Base-by-base conservation (phyloP, 225 moss, liverwort and hornwort genomes). In the Anthoceros angustus region DNA sequence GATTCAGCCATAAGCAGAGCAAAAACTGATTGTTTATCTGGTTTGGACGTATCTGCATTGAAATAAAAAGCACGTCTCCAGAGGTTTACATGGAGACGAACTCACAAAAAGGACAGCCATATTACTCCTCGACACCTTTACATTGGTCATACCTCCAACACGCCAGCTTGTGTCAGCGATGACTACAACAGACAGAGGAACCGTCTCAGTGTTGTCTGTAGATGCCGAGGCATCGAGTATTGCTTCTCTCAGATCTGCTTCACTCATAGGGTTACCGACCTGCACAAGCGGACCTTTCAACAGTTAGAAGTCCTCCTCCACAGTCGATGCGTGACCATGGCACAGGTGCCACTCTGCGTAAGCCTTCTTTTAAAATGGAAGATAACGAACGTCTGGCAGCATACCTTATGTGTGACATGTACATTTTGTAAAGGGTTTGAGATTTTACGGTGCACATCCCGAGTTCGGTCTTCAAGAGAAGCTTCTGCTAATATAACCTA, bases 201-300 rank as follows among this genome's bases (percentile, higher is more conserved):
- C 70, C 72, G 77, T 78, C 41, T 82, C 82, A 60, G 68, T 61
- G 64, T 15, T 55, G n/a, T 55, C 8, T 18, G n/a, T 55, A 4
- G n/a, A 18, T 18, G n/a, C 16, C 18, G 55, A 55, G 43, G 70
- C 79, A 64, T 74, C 77, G 62, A 85, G 69, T 63, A 85, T 82
- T 43, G 85, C 85, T 63, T 79, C 75, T 77, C 75, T 72, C 79
- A 85, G 80, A 68, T 85, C 85, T 39, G 79, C 75, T 69, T 82
- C 79, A 74, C 85, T 85, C 85, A 85, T 85, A 20, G 85, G 85
- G 74, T 85, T 85, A 42, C 85, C 85, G 21, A 77, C 74, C 85
- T 85, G 82, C 68, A 9, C 55, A 18, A 20, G 1, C 16, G 55
- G 55, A 1, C 18, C 12, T 5, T 20, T 7, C 10, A 23, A 18